phyloP scores from a whole-genome alignment of 208 protist species.

The Leishmania guyanensis region DNA sequence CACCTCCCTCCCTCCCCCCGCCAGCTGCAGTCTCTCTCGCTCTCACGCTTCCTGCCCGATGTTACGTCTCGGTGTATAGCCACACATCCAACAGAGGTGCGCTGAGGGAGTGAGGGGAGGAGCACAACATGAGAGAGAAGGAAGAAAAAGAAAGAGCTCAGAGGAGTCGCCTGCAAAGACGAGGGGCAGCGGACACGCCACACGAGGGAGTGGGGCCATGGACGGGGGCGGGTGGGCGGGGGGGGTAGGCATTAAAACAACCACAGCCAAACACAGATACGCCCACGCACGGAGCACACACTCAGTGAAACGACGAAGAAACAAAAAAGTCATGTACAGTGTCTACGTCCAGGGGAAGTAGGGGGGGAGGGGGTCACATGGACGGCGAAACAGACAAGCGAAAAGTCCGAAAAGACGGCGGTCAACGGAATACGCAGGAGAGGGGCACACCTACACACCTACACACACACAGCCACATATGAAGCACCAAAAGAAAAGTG shows the following conservation, averaged over 20 bases:
- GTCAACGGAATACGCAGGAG: neutral
- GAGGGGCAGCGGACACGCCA: too few species aligned
- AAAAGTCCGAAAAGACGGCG: neutral
- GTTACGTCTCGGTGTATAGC: too few species aligned
- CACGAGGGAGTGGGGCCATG: neutral
- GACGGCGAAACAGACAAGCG: neutral
- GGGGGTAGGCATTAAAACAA: neutral
- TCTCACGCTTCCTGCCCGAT: too few species aligned
- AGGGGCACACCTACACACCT: neutral
- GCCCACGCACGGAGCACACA: neutral
- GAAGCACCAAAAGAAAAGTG: neutral
- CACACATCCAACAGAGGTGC: too few species aligned
- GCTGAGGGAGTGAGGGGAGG: too few species aligned
- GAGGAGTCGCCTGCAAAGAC: too few species aligned
- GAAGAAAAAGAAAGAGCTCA: too few species aligned
- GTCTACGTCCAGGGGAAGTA: neutral
- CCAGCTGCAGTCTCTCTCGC: too few species aligned
- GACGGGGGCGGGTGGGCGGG: too few species aligned
- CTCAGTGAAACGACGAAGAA: neutral
- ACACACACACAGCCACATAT: constrained; percentile 2
- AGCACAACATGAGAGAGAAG: too few species aligned
- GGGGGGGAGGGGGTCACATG: neutral
- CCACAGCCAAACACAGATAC: neutral
- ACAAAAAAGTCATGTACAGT: constrained; percentile 11
- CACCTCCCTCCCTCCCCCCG: too few species aligned